A percentile compares a stretch with the other conserved stretches of the same genome.
Conservation (phyloP, 208 protist genomes). For the Phytomonas sp. region DNA sequence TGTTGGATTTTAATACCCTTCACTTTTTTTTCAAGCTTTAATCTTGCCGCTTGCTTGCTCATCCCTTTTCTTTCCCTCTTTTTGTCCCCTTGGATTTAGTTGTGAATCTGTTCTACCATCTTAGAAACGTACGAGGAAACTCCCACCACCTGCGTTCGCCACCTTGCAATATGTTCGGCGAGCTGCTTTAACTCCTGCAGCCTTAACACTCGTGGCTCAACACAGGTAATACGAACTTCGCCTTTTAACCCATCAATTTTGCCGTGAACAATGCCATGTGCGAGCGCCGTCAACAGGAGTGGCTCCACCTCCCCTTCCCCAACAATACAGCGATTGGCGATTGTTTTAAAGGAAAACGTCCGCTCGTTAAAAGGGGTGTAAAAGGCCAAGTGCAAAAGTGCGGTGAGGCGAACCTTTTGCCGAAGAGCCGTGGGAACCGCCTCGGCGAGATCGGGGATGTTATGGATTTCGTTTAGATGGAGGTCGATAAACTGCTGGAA, state of each 20-base stretch:
- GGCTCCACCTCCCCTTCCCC: constrained; percentile 79
- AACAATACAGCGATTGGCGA: constrained; percentile 64
- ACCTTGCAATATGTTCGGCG: constrained; percentile 51
- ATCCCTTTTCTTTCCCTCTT: background rate
- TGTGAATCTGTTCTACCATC: constrained; percentile 24
- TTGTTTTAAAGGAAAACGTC: constrained; percentile 67
- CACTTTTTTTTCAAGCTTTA: background rate
- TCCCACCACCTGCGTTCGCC: constrained; percentile 54
- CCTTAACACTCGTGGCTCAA: constrained; percentile 82
- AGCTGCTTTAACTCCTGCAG: constrained; percentile 68
- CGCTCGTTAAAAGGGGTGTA: constrained; percentile 88
- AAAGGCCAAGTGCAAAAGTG: constrained; percentile 94
- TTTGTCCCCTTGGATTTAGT: constrained; percentile 10
- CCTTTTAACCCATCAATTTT: constrained; percentile 88
- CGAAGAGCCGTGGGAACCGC: constrained; percentile 19
- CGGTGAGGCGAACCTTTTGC: constrained; percentile 87
- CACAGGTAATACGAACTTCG: constrained; percentile 81
- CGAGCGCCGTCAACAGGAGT: constrained; percentile 91
- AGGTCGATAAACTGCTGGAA: constrained; percentile 55
- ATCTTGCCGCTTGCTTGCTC: background rate
- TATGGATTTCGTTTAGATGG: constrained; percentile 17
- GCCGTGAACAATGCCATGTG: constrained; percentile 90
- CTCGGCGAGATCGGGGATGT: constrained; percentile 18
- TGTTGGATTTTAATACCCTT: background rate
- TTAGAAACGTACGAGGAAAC: constrained; percentile 38